Evolutionary conservation across 1,284 basidiomycete species (phyloP).

Genomic region (Uromyces viciae-fabae): DNA sequence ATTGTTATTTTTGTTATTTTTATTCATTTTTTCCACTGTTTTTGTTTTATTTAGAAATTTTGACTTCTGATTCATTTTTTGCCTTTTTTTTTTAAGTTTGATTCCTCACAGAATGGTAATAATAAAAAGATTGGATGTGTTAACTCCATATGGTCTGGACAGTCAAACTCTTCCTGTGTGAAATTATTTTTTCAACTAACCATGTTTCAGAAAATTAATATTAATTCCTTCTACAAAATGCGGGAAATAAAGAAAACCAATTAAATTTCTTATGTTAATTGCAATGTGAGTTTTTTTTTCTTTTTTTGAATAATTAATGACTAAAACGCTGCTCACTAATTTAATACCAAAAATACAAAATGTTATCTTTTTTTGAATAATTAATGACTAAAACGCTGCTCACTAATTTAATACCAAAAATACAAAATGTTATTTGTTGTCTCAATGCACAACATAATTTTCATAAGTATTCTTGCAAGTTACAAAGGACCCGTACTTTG

Average conservation of each 20-base stretch:
- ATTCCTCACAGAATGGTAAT: too few relatives aligned
- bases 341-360: not conserved
- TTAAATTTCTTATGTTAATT: too few relatives aligned
- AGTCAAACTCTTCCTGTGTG: not conserved
- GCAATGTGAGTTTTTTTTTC: too few relatives aligned
- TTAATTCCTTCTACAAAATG: not conserved
- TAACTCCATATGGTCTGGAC: not conserved
- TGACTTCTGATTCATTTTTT: not conserved
- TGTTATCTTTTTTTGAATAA: not conserved
- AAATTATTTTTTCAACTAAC: not conserved
- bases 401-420: too few relatives aligned
- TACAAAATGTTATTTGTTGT: not conserved
- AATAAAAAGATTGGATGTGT: not conserved
- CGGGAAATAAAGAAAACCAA: not conserved
- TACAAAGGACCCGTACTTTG: not conserved
- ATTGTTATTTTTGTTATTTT: not conserved
- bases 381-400: not conserved
- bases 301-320: too few relatives aligned
- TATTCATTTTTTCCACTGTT: not conserved
- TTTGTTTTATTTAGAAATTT: not conserved
- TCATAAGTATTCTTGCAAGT: not conserved
- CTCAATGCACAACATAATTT: conserved; percentile 10
- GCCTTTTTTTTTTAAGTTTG: not conserved
- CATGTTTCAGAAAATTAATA: not conserved
- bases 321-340: not conserved